Evolutionary conservation across 78 protist species (phyloP), one percentile per base, ranked within the genome.

Genomic region (Dictyostelium discoideum): DNA sequence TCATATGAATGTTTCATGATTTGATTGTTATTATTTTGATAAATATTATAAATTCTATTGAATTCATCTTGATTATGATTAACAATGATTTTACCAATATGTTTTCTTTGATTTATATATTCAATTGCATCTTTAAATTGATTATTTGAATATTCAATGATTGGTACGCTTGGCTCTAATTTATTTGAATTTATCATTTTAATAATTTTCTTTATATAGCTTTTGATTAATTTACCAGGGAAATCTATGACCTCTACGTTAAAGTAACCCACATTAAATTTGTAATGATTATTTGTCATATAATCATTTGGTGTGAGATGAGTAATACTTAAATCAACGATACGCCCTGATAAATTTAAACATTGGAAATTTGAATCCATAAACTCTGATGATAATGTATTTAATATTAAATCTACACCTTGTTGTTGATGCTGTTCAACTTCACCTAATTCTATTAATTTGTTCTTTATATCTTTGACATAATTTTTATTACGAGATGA

Each of bases 71-170:
- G 76, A 67, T 0, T 4, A 54, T 74, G 83, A 37, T 88, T 76
- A 0, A 88, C 77, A 2, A 88, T 60, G 3, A 88, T 67, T 74
- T 88, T 88, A 40, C 93, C 93, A 46, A 88, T 88, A n/a, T 88
- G 93, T 20, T 42, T 63, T 14, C 93, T 16, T 29, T 88, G 44
- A 67, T 50, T 67, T 5, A 88, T 39, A 40, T 72, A 67, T 44
- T 88, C 86, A 29, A 88, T 10, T 11, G 93, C 93, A 5, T 16
- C 14, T 39, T 40, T 63, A 13, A 54, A 16, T 16, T 54, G 44
- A 3, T 14, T 1, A 14, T 16, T 16, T 82, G 46, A 16, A 50
- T 29, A 82, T 26, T 39, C 86, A 13, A 16, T 54, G 7, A 82
- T 82, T 29, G 86, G 86, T 26, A 78, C 9, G 5, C 20, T 78